Evolutionary conservation across 163 green algal species (phyloP).

Genomic region (Prototheca wickerhamii): DNA sequence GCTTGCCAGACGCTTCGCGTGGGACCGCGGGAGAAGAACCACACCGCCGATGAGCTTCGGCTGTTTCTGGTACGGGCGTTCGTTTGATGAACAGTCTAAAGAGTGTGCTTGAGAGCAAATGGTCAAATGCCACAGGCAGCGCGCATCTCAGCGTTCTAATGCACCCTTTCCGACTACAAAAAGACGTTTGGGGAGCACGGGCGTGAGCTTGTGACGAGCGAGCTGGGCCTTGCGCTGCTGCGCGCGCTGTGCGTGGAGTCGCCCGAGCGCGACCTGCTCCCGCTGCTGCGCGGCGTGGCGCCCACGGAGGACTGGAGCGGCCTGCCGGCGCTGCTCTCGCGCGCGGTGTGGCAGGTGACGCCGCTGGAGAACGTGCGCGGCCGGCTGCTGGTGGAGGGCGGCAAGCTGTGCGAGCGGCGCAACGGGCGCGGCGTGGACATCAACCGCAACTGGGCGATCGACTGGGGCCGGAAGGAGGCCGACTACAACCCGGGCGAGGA

Average conservation of each 20-base stretch:
- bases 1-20: too few relatives aligned
- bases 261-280: background rate
- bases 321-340: slow-evolving; percentile 31
- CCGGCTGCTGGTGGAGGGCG: slow-evolving; percentile 66
- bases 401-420: slow-evolving; percentile 86
- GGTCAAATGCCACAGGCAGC: too few relatives aligned
- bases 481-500: slow-evolving; percentile 89
- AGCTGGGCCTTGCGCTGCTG: slow-evolving; percentile 77
- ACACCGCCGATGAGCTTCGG: too few relatives aligned
- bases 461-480: slow-evolving; percentile 90
- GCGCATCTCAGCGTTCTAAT: background rate
- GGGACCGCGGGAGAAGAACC: too few relatives aligned
- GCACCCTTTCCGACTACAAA: background rate
- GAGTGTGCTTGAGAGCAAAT: too few relatives aligned
- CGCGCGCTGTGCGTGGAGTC: slow-evolving; percentile 53
- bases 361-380: slow-evolving; percentile 89
- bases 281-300: background rate
- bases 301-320: background rate
- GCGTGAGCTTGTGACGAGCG: slow-evolving; percentile 79
- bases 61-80: too few relatives aligned
- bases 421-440: slow-evolving; percentile 93
- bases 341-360: slow-evolving; percentile 65
- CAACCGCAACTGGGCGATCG: slow-evolving; percentile 92
- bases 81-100: too few relatives aligned
- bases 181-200: slow-evolving; percentile 93